These are phyloP conservation scores for Thielaviopsis ethacetica DNA, from an alignment of 2,329 filamentous ascomycete genomes.

Conservation along the genomic window DNA sequence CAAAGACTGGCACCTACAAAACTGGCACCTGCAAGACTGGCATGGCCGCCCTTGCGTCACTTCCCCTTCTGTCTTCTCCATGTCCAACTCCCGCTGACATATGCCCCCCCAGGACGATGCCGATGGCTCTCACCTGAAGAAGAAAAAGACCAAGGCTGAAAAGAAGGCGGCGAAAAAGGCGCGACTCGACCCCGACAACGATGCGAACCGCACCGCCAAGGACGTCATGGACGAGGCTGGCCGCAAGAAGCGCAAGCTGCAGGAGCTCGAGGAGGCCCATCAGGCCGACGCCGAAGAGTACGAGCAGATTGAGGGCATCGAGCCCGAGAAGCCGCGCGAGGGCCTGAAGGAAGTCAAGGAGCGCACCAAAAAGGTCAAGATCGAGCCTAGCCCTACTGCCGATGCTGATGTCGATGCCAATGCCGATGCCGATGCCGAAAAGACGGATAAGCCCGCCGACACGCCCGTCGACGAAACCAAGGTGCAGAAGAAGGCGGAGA, in stretches of 20 bases:
- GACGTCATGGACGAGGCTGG: slow-evolving; percentile 77
- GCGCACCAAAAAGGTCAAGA: slow-evolving; percentile 22
- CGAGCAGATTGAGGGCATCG: slow-evolving; percentile 35
- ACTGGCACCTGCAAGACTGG: no score
- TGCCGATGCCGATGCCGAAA: slow-evolving; percentile 24
- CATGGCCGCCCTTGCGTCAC: no score
- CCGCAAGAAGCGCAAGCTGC: slow-evolving; percentile 64
- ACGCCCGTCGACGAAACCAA: slow-evolving; percentile 20
- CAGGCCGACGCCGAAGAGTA: slow-evolving; percentile 29
- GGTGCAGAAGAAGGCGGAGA: slow-evolving; percentile 35
- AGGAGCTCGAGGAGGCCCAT: slow-evolving; percentile 28
- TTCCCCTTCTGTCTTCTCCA: no score
- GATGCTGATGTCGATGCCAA: slow-evolving; percentile 17
- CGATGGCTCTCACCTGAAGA: slow-evolving; percentile 40
- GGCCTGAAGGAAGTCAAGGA: slow-evolving; percentile 48
- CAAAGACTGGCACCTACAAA: no score
- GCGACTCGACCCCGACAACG: slow-evolving; percentile 81
- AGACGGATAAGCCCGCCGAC: slow-evolving; percentile 21
- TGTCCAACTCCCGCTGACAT: background rate
- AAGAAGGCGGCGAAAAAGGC: slow-evolving; percentile 67
- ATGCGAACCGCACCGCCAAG: slow-evolving; percentile 64
- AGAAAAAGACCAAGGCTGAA: slow-evolving; percentile 90
- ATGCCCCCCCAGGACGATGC: slow-evolving; percentile 57
- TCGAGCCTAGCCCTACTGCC: slow-evolving; percentile 12
- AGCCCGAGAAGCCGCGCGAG: slow-evolving; percentile 45